These are phyloP conservation scores for Nephromyces sp. DNA, from an alignment of 169 alveolate genomes.

Conservation along the genomic window DNA sequence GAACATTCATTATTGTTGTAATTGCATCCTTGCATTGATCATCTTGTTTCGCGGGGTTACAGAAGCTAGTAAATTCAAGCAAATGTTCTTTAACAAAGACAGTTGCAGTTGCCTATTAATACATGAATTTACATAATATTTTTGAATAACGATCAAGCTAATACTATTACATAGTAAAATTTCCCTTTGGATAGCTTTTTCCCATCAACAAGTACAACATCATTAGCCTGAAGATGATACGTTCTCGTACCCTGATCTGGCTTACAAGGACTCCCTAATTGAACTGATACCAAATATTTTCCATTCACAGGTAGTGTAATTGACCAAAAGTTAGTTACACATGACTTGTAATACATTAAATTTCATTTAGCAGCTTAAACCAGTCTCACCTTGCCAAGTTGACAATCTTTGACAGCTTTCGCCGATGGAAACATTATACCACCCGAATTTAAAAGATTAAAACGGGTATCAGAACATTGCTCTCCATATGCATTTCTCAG, in stretches of 20 bases:
- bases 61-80: neutral
- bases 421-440: constrained; percentile 18
- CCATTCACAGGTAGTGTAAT: constrained; percentile 10
- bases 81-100: neutral
- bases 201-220: neutral
- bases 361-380: neutral
- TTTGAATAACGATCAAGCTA: neutral
- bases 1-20: neutral
- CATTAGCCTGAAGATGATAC: constrained; percentile 16
- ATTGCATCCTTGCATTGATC: neutral
- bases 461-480: neutral
- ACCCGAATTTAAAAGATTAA: neutral
- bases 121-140: neutral
- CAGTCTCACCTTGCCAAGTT: constrained; percentile 1
- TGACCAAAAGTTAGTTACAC: constrained; percentile 26
- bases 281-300: constrained; percentile 4
- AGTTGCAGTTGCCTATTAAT: neutral
- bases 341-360: neutral
- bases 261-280: constrained; percentile 19
- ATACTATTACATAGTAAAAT: constrained; percentile 1
- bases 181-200: neutral
- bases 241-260: neutral
- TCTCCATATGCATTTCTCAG: constrained; percentile 14
- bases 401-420: neutral
- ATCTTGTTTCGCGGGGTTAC: neutral